phyloP scores from a whole-genome alignment of 805 yeast species.

The Yamadazyma takamatsuzukensis region DNA sequence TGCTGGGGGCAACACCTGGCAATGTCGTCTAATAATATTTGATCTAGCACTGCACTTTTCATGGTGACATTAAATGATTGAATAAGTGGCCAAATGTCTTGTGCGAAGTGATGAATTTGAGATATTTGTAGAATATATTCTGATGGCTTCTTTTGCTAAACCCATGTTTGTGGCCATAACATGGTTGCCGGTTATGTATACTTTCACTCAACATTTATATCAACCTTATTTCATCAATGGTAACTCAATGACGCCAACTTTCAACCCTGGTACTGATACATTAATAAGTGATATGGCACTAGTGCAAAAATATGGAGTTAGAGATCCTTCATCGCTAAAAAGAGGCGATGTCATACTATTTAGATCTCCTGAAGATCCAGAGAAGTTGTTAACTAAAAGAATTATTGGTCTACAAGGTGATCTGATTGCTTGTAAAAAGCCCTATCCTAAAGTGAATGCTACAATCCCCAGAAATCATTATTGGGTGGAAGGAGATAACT shows the following conservation, averaged over 20 bases:
- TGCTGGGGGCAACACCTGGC: conserved; percentile 73
- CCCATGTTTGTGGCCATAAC: conserved; percentile 29
- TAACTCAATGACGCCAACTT: conserved; percentile 82
- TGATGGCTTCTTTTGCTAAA: conserved; percentile 5
- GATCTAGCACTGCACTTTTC: conserved; percentile 48
- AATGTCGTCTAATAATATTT: conserved; percentile 71
- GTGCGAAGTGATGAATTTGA: background rate
- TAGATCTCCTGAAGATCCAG: conserved; percentile 79
- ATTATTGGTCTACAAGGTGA: conserved; percentile 77
- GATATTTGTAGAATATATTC: background rate
- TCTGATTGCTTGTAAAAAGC: conserved; percentile 53
- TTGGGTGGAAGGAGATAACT: conserved; percentile 95
- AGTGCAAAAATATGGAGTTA: conserved; percentile 61
- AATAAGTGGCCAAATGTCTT: background rate
- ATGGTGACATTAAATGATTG: conserved; percentile 1
- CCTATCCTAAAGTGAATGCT: conserved; percentile 62
- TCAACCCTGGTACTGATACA: conserved; percentile 61
- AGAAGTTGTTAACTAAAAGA: conserved; percentile 71
- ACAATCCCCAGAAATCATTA: conserved; percentile 73
- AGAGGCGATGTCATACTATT: conserved; percentile 74
- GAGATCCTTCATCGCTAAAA: conserved; percentile 42
- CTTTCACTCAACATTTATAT: conserved; percentile 64
- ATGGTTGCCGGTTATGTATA: conserved; percentile 80
- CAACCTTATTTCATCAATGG: conserved; percentile 78
- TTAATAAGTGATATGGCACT: conserved; percentile 57